These are phyloP conservation scores for Psilocybe cyanescens DNA, from an alignment of 768 basidiomycete genomes.

Conservation along the genomic window DNA sequence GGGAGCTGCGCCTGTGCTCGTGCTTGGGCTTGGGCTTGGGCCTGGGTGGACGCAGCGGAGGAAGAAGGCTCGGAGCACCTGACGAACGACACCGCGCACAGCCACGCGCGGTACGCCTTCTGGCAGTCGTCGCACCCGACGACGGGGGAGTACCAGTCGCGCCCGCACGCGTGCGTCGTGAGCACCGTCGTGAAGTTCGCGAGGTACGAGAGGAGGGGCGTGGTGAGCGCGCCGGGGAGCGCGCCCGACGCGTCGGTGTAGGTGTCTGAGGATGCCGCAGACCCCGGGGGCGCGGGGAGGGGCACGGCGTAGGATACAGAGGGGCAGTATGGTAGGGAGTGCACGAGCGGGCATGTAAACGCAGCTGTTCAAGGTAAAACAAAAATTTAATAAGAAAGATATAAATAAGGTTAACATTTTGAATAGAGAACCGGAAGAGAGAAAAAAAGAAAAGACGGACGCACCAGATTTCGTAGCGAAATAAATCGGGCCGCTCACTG, in stretches of 20 bases:
- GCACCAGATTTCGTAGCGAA: conserved; percentile 77
- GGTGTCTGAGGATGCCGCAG: conserved; percentile 29
- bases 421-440: no score
- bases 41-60: conserved; percentile 29
- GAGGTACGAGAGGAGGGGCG: conserved; percentile 59
- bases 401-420: no score
- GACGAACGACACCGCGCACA: conserved; percentile 68
- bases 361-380: conserved; percentile 54
- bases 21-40: conserved; percentile 31
- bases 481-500: conserved; percentile 69
- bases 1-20: conserved; percentile 31
- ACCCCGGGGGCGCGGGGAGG: conserved; percentile 48
- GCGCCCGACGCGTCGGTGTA: conserved; percentile 36
- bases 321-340: conserved; percentile 79
- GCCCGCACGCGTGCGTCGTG: conserved; percentile 75
- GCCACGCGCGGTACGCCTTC: conserved; percentile 73
- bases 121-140: conserved; percentile 80
- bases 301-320: conserved; percentile 71
- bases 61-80: conserved; percentile 21
- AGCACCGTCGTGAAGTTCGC: conserved; percentile 78
- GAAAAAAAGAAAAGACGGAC: conserved; percentile 25
- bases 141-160: conserved; percentile 79
- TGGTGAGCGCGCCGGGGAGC: conserved; percentile 51
- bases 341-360: conserved; percentile 72
- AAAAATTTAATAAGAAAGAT: no score